Base-by-base conservation (phyloP, 345 rosid species). In the Populus ilicifolia region DNA sequence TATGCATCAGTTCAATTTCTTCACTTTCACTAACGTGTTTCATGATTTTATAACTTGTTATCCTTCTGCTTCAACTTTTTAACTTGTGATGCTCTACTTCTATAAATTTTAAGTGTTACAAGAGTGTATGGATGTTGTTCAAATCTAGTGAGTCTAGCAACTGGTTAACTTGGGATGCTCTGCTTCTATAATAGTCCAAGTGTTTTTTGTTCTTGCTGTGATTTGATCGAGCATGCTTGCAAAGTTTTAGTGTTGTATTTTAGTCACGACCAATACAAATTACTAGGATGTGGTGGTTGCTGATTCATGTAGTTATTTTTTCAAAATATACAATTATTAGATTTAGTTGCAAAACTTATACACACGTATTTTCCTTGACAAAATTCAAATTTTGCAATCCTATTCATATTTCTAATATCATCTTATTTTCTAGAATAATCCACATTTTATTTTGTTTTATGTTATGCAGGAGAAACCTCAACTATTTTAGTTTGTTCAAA, bases 401-500 rank as follows among this genome's bases (percentile, higher is more conserved):
- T 48, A 27, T 33, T 39, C 50, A 62, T 63, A 75, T 75, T 10
- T 46, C 10, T 16, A 11, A 43, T 12, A 12, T 52, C 18, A 18
- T 50, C 65, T 21, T 14, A 64, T 46, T 59, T 4, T 27, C 38
- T 70, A 61, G 56, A 9, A 35, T 50, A 10, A 68, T 21, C 14
- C 63, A 43, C 16, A 1, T 41, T 70, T 17, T 21, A 56, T 56
- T 67, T 63, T 56, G 11, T 72, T 35, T 35, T 81, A 5, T 77
- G 33, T 56, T 69, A 44, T 84, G 77, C 92, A 96, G 99, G 97
- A 92, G 84, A 91, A 91, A 75, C 98, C 97, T 69, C 92, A 90
- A 81, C 80, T 90, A 38, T 96, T 93, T 86, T 97, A 96, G n/a
- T n/a, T n/a, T n/a, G n/a, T n/a, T n/a, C n/a, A n/a, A n/a, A n/a